Base-by-base conservation (phyloP, 345 rosid genomes). In the Geranium brycei region DNA sequence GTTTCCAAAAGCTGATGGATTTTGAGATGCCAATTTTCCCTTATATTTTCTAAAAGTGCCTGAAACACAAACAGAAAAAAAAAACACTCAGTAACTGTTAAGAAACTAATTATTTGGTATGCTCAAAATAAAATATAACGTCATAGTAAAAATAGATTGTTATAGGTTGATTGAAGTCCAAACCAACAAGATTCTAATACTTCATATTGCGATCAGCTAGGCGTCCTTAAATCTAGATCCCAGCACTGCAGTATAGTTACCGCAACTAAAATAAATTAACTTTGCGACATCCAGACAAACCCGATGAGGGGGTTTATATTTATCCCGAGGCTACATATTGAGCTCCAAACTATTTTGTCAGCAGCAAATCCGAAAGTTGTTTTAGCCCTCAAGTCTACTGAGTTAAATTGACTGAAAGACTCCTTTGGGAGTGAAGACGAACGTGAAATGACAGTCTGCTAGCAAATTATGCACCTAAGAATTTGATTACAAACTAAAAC, bases 11-110 rank as follows among this genome's bases (percentile, higher is more conserved):
- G 87, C 77, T 35, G 80, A 78, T 16, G 91, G 85, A 67, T 86
- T 85, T 63, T 88, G 96, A 51, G 86, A 68, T 58, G 62, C 80
- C 69, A 82, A 19, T 72, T 78, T 88, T 70, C 82, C 95, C 78
- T 90, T 93, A 67, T 83, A 90, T 72, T 85, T 88, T 76, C 90
- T 85, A 67, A 79, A 90, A 64, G 96, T 90, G 67, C 85, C 97
- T 87, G 78, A 31, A 80, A 63, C 62, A 51, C 11, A 59, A 59
- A 23, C 61, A 19, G 14, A 59, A 59, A 63, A 19, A 4, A 8
- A 15, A 53, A 51, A 23, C 28, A 23, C 1, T 23, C 41, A 15
- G 31, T 10, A 66, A 13, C 30, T 68, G 32, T 35, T 28, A 8
- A 55, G 30, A 14, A 57, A 40, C 40, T 23, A 31, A 47, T 13